Conservation (phyloP, 2,329 filamentous ascomycete species). For the Chaetothyriales sp. region DNA sequence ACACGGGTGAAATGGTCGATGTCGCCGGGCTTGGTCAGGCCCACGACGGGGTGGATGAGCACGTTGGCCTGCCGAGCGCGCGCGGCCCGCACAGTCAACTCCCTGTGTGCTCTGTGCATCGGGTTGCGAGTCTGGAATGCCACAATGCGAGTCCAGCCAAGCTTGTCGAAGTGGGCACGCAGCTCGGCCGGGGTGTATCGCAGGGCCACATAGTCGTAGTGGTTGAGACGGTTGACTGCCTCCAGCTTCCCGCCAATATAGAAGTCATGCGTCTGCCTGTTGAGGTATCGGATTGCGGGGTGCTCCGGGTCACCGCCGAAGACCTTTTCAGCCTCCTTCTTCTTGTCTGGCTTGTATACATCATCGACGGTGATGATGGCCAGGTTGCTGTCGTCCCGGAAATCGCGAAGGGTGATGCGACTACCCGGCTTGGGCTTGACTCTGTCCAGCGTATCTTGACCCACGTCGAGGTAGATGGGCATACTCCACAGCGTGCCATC, state of each 20-base stretch:
- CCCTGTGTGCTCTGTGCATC: constrained; percentile 97
- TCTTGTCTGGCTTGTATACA: constrained; percentile 89
- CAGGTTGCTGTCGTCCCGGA: constrained; percentile 88
- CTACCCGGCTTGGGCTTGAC: constrained; percentile 63
- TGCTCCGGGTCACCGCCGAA: constrained; percentile 87
- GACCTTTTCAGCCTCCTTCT: constrained; percentile 80
- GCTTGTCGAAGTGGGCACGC: constrained; percentile 95
- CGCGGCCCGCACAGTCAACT: constrained; percentile 91
- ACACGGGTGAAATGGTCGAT: constrained; percentile 99
- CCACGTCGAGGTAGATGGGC: constrained; percentile 85
- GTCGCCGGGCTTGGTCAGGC: constrained; percentile 95
- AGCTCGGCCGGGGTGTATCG: constrained; percentile 94
- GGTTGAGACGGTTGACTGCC: constrained; percentile 84
- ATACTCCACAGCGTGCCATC: constrained; percentile 90
- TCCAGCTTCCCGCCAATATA: constrained; percentile 95
- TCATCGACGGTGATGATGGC: constrained; percentile 93
- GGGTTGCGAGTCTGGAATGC: constrained; percentile 99
- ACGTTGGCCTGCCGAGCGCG: constrained; percentile 95
- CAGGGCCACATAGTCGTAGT: constrained; percentile 97
- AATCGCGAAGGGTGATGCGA: constrained; percentile 78
- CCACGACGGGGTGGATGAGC: constrained; percentile 95
- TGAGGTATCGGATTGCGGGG: constrained; percentile 83
- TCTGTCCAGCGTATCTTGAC: constrained; percentile 57
- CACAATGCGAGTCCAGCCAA: constrained; percentile 93
- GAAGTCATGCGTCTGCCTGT: constrained; percentile 64